A percentile compares a stretch with the other conserved stretches of the same genome.
phyloP scores from a whole-genome alignment of 2,329 filamentous ascomycete species.

The Verticillium longisporum region DNA sequence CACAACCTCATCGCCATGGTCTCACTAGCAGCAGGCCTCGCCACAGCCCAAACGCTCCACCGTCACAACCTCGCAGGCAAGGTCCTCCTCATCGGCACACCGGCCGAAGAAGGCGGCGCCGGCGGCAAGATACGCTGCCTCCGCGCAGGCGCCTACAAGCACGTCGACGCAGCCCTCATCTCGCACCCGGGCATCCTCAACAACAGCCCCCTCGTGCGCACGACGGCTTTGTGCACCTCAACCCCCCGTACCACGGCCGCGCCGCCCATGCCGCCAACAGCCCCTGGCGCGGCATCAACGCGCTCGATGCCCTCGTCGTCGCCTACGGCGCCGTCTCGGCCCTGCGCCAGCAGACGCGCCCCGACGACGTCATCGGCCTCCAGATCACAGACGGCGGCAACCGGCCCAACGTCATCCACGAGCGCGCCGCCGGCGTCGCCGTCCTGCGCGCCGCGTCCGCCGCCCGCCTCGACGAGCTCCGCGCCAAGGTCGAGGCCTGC shows the following conservation, averaged over 20 bases:
- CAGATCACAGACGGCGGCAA: conserved; percentile 27
- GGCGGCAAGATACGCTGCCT: conserved; percentile 41
- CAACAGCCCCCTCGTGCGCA: conserved; percentile 21
- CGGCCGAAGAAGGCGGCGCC: conserved; percentile 42
- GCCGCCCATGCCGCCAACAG: conserved; percentile 26
- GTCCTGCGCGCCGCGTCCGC: conserved; percentile 17
- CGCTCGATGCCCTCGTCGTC: conserved; percentile 28
- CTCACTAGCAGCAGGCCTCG: conserved; percentile 38
- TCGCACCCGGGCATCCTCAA: conserved; percentile 14
- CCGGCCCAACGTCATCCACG: conserved; percentile 37
- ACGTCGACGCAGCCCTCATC: conserved; percentile 20
- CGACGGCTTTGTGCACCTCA: conserved; percentile 43
- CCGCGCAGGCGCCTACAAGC: conserved; percentile 30
- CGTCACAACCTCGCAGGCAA: conserved; percentile 33
- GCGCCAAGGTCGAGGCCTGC: conserved; percentile 33
- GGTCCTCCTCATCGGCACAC: conserved; percentile 40
- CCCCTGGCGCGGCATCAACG: conserved; percentile 34
- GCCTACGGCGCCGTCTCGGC: conserved; percentile 20
- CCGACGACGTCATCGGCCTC: conserved; percentile 27
- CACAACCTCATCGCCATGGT: conserved; percentile 37
- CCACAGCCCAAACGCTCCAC: conserved; percentile 35
- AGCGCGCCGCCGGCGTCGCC: conserved; percentile 30
- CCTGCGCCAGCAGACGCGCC: conserved; percentile 19
- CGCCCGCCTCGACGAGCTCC: conserved; percentile 29
- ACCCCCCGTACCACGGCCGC: not conserved